Conservation (phyloP, 768 basidiomycete species). For the Rhizopogon rudus region DNA sequence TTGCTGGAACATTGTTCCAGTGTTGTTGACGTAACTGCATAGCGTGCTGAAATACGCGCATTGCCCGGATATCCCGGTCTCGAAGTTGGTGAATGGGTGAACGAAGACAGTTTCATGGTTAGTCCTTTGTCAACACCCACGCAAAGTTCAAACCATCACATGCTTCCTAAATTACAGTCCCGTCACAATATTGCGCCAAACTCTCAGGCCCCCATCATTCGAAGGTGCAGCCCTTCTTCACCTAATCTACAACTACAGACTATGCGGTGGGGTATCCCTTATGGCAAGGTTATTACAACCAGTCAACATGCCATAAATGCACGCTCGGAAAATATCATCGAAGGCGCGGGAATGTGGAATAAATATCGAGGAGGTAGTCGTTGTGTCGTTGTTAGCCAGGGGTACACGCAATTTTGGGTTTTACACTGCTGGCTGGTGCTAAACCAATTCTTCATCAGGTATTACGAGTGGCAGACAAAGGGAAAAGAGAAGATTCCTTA, state of each 20-base stretch:
- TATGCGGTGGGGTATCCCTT: slow-evolving; percentile 89
- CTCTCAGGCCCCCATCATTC: slow-evolving; percentile 70
- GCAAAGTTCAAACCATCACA: neutral
- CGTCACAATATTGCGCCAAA: slow-evolving; percentile 86
- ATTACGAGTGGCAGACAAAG: slow-evolving; percentile 93
- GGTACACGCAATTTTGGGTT: slow-evolving; percentile 34
- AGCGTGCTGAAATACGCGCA: slow-evolving; percentile 22
- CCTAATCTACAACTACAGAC: slow-evolving; percentile 59
- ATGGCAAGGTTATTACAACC: slow-evolving; percentile 48
- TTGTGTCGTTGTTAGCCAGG: slow-evolving; percentile 80
- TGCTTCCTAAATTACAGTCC: slow-evolving; percentile 21
- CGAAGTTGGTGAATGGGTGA: slow-evolving; percentile 53
- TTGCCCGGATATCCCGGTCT: slow-evolving; percentile 40
- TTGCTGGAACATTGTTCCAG: neutral
- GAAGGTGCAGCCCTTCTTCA: slow-evolving; percentile 30
- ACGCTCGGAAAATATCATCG: slow-evolving; percentile 72
- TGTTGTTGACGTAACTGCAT: neutral
- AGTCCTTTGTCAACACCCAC: slow-evolving; percentile 8
- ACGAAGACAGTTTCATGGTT: slow-evolving; percentile 51
- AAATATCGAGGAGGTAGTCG: slow-evolving; percentile 76
- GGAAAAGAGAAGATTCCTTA: slow-evolving; percentile 77
- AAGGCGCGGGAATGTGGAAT: slow-evolving; percentile 81
- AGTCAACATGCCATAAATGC: slow-evolving; percentile 87
- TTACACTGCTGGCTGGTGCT: neutral
- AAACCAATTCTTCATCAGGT: slow-evolving; percentile 38